A percentile compares a stretch with the other conserved stretches of the same genome.
Conservation (phyloP, 2,329 filamentous ascomycete species). For the Setomelanomma holmii region DNA sequence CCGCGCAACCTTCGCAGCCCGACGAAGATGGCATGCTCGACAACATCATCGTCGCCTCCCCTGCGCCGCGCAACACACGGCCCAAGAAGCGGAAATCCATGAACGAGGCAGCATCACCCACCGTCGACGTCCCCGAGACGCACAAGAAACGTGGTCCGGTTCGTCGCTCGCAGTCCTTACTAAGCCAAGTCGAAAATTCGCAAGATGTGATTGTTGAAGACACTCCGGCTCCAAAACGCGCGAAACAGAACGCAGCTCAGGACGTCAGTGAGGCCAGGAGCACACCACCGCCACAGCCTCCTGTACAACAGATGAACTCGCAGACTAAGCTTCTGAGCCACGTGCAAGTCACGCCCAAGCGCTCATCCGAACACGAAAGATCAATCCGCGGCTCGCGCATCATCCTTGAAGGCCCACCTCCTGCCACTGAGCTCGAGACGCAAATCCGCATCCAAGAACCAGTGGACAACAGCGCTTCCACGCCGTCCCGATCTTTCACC, state of each 20-base stretch:
- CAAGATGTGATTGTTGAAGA: slow-evolving; percentile 33
- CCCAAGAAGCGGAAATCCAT: slow-evolving; percentile 30
- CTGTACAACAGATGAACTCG: background rate
- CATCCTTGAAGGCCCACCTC: no score
- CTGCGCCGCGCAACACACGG: slow-evolving; percentile 5
- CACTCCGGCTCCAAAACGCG: slow-evolving; percentile 40
- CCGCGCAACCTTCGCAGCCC: background rate
- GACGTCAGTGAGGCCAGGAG: slow-evolving; percentile 41
- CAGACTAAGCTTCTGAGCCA: slow-evolving; percentile 35
- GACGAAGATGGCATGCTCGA: slow-evolving; percentile 47
- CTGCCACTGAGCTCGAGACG: background rate
- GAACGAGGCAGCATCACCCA: slow-evolving; percentile 6
- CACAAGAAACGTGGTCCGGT: slow-evolving; percentile 29
- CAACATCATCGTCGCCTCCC: slow-evolving; percentile 49
- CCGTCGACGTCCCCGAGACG: slow-evolving; percentile 18
- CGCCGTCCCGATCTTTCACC: slow-evolving; percentile 39
- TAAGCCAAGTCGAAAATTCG: slow-evolving; percentile 37
- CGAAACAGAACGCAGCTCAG: slow-evolving; percentile 25
- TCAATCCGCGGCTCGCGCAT: background rate
- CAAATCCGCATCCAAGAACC: background rate
- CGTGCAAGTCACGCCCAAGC: slow-evolving; percentile 32
- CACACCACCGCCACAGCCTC: slow-evolving; percentile 9
- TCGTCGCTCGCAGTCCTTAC: slow-evolving; percentile 37
- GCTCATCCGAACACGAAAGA: slow-evolving; percentile 1
- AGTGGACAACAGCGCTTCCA: slow-evolving; percentile 13